Base-by-base conservation (phyloP, 169 alveolate genomes). In the Eimeria falciformis region DNA sequence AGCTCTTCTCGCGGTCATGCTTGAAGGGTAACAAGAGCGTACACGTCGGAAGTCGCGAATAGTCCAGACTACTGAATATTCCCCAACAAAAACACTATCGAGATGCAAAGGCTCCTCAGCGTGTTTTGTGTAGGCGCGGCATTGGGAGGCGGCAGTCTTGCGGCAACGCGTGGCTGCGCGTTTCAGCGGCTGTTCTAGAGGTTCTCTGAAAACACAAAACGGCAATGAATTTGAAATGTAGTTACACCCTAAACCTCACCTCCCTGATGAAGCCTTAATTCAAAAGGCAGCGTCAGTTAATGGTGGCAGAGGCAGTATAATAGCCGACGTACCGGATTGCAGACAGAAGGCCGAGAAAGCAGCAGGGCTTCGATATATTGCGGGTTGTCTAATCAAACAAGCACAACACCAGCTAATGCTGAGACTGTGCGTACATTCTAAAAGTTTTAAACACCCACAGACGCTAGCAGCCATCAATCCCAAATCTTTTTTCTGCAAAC, bases 41-140 rank as follows among this genome's bases (percentile, higher is more conserved):
- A 84, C 91, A 40, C 91, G 18, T 43, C 71, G 66, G 69, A 84
- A 84, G n/a, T 84, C 91, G 7, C 73, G 43, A 14, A 84, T 84
- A 5, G 91, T 84, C 91, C 91, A 84, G 65, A 11, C 17, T 6
- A 65, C 91, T 4, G 73, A 37, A 33, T 56, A 84, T 33, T 84
- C 75, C 4, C 91, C 91, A 21, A 62, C 73, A 27, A 84, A 84
- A 6, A 84, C 55, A 25, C 50, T 23, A 55, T 84, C 91, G 23
- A 45, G 37, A 27, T 66, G 50, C 55, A 37, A 66, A 3, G 27
- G 21, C 25, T 62, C 73, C 33, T 9, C 40, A 2, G 9, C 18
- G 33, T 62, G 73, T 62, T 62, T 62, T 1, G 40, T 1, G 73
- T 62, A 62, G 65, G 65, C 65, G 18, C 25, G 25, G 65, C 17